Percentiles rank a stretch among this genome's conserved stretches.
Evolutionary conservation across 2,329 filamentous ascomycete species (phyloP).

Genomic region (Paecilomyces niveus): DNA sequence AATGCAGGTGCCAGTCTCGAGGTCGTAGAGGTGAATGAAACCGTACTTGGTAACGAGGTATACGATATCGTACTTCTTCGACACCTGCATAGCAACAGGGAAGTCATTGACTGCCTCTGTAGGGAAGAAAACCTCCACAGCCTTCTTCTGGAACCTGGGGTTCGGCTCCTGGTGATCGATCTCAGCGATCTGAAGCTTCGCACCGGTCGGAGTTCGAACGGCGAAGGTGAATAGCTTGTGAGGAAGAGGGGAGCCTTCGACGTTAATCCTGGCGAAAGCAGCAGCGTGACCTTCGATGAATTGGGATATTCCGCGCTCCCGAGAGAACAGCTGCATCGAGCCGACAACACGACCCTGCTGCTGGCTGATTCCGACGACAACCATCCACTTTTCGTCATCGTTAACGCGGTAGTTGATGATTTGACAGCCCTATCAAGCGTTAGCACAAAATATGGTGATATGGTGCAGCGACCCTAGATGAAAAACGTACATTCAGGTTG

Average conservation of each 20-base stretch:
- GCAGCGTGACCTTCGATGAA: constrained; percentile 96
- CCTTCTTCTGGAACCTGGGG: constrained; percentile 86
- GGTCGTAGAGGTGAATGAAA: constrained; percentile 97
- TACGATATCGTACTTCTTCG: constrained; percentile 90
- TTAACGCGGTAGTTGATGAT: constrained; percentile 99
- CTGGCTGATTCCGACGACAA: constrained; percentile 90
- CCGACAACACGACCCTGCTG: constrained; percentile 90
- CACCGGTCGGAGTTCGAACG: constrained; percentile 78
- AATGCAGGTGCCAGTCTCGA: constrained; percentile 90
- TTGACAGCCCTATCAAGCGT: constrained; percentile 66
- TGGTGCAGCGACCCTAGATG: neutral
- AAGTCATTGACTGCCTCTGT: constrained; percentile 94
- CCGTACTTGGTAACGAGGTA: constrained; percentile 98
- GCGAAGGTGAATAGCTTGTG: constrained; percentile 97
- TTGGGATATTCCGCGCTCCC: constrained; percentile 92
- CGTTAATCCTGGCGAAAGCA: constrained; percentile 78
- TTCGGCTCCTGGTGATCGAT: constrained; percentile 90
- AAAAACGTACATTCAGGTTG: constrained; percentile 67
- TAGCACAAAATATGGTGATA: neutral
- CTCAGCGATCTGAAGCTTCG: constrained; percentile 96
- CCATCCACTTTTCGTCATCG: constrained; percentile 96
- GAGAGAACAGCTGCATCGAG: constrained; percentile 95
- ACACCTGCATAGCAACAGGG: constrained; percentile 95
- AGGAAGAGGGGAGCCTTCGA: constrained; percentile 82
- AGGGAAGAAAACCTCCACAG: constrained; percentile 96